A percentile compares a stretch with the other conserved stretches of the same genome.
These are phyloP conservation scores for Berkeleyomyces rouxiae DNA, from an alignment of 2,329 filamentous ascomycete species.

Conservation along the genomic window DNA sequence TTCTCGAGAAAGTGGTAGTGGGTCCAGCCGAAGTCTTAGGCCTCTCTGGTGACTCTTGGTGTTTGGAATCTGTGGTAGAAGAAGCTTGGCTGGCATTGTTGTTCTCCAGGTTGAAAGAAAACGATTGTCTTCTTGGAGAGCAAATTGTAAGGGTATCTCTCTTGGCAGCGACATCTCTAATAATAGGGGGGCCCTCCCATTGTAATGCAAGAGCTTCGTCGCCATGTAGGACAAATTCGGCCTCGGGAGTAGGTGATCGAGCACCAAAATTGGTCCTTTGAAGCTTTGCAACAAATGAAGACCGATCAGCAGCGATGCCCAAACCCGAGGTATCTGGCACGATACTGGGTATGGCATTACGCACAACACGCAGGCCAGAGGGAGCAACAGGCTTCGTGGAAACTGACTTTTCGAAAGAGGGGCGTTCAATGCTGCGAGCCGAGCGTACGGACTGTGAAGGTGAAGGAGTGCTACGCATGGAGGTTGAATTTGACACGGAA, in stretches of 20 bases:
- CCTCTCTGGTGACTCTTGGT: constrained; percentile 2
- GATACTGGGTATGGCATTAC: constrained; percentile 10
- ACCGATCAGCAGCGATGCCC: not conserved
- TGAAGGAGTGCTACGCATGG: constrained; percentile 9
- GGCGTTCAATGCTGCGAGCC: constrained; percentile 10
- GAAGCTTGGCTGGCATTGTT: not conserved
- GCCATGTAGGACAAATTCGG: constrained; percentile 17
- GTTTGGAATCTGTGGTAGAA: not conserved
- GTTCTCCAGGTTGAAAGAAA: constrained; percentile 28
- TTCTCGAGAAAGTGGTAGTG: not conserved
- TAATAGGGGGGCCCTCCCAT: constrained; percentile 24
- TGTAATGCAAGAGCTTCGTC: constrained; percentile 21
- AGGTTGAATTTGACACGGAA: constrained; percentile 8
- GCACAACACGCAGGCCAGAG: constrained; percentile 10
- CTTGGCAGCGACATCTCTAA: constrained; percentile 32
- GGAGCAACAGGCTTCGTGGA: constrained; percentile 10
- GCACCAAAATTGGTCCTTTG: constrained; percentile 1
- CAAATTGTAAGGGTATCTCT: constrained; percentile 34
- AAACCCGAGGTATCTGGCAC: constrained; percentile 2
- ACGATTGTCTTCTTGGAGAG: constrained; percentile 29
- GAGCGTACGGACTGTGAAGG: constrained; percentile 10
- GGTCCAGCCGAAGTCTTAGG: constrained; percentile 11
- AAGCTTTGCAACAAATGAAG: not conserved
- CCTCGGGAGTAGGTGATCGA: constrained; percentile 9
- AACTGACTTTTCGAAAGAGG: constrained; percentile 9